Conservation (phyloP, 805 yeast genomes). For the Candida silvatica region DNA sequence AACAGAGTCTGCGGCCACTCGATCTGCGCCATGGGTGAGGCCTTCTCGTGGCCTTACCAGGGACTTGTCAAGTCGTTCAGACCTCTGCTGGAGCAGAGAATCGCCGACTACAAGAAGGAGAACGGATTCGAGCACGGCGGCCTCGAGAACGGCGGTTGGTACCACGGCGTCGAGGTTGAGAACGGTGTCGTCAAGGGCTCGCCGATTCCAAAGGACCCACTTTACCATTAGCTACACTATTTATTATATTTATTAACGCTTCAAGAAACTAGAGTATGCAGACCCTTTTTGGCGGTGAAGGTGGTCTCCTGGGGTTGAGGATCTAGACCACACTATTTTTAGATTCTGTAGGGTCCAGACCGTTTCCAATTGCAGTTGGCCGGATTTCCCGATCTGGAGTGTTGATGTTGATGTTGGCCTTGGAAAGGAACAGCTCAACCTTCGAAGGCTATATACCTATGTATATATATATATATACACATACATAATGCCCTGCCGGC, state of each 20-base stretch:
- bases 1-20: constrained; percentile 89
- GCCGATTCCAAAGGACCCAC: constrained; percentile 38
- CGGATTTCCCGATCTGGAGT: too few species aligned
- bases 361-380: too few species aligned
- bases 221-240: constrained; percentile 20
- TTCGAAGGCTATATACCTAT: too few species aligned
- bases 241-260: constrained; percentile 8
- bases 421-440: too few species aligned
- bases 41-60: constrained; percentile 91
- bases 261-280: too few species aligned
- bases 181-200: constrained; percentile 60
- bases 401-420: too few species aligned
- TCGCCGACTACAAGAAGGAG: constrained; percentile 47
- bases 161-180: constrained; percentile 43
- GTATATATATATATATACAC: too few species aligned
- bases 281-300: too few species aligned
- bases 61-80: constrained; percentile 80
- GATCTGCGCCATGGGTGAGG: constrained; percentile 88
- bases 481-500: too few species aligned
- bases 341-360: too few species aligned
- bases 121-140: constrained; percentile 27
- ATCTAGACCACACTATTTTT: too few species aligned
- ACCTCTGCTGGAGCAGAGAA: constrained; percentile 73
- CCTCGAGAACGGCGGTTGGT: constrained; percentile 72
- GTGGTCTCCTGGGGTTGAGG: too few species aligned